Base-by-base conservation (phyloP, 2,329 filamentous ascomycete species). In the Pochonia chlamydosporia region DNA sequence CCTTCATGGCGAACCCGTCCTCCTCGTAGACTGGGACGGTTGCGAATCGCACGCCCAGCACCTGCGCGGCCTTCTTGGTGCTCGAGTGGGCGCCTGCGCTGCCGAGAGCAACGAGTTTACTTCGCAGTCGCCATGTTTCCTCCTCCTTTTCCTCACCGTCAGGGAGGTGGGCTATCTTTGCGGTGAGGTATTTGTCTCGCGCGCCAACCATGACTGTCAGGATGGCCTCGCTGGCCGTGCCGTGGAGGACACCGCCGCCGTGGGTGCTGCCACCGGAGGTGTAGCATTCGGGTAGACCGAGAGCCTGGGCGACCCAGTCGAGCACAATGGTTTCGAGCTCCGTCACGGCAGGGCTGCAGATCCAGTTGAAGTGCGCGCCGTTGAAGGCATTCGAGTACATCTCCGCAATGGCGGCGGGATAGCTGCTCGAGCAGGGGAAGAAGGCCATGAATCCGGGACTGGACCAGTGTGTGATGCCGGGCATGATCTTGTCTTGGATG, bases 401-500 rank as follows among this genome's bases (percentile, higher is more conserved):
- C 69, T 97, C 92, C 18, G 89, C 92, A 10, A 97, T 77, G 65
- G 96, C 92, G 24, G 84, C 81, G 0, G 92, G 90, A 62, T 85
- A 96, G 30, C 85, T 88, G 45, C 84, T 83, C 21, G 81, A 83
- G 43, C 89, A 89, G 1, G 92, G 87, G 69, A 93, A 97, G 74
- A 95, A 97, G 39, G 92, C 92, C 81, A 96, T 89, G 75, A 96
- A 97, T 62, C 92, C 90, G 14, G 89, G 92, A 3, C 84, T 89
- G 63, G 95, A 85, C 90, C 92, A 97, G 69, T 96, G 92, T 0
- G 92, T 96, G 46, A 97, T 74, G 5, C 92, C 92, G 0, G 92
- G 92, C 63, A 96, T 81, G 61, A 97, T 96, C 63, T 93, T 88
- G 39, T 77, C 71, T 57, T 91, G 85, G 44, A 97, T 83, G 63